These are phyloP conservation scores for Leccinum angustisporum DNA, from an alignment of 1,284 basidiomycete species.

Conservation along the genomic window DNA sequence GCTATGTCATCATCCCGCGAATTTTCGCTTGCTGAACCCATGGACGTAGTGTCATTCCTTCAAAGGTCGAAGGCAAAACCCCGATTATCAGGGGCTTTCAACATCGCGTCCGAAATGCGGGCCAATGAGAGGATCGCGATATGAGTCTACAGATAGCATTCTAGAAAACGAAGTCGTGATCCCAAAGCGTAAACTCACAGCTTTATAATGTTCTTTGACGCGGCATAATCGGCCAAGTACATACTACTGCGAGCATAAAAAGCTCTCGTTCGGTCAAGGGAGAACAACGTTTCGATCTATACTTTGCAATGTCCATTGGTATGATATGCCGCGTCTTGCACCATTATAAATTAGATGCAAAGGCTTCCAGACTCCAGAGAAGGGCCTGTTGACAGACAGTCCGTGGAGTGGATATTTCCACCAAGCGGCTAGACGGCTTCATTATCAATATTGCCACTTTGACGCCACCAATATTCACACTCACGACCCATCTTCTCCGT, in stretches of 20 bases:
- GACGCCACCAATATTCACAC: not conserved
- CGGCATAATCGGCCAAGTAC: not conserved
- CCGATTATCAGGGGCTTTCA: conserved; percentile 4
- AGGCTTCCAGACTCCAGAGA: not conserved
- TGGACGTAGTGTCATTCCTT: conserved; percentile 6
- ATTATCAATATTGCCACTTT: conserved; percentile 2
- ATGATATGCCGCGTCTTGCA: not conserved
- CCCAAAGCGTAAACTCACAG: conserved; percentile 1
- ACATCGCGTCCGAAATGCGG: conserved; percentile 14
- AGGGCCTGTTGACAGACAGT: conserved; percentile 2
- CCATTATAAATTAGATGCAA: not conserved
- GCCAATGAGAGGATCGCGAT: conserved; percentile 23
- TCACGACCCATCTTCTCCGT: conserved; percentile 5
- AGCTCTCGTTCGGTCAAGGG: conserved; percentile 2
- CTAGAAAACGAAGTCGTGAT: conserved; percentile 16
- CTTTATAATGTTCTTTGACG: conserved; percentile 20
- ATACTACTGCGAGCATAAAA: not conserved
- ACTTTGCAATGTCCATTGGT: not conserved
- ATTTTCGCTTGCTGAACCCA: not conserved
- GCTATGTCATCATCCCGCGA: conserved; percentile 5
- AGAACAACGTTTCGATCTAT: conserved; percentile 1
- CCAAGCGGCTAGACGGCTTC: not conserved
- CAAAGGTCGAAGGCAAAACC: conserved; percentile 5
- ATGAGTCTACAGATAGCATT: conserved; percentile 16
- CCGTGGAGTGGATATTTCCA: conserved; percentile 14